Evolutionary conservation across 2,329 filamentous ascomycete genomes (phyloP).

Genomic region (Ophiostoma quercus): DNA sequence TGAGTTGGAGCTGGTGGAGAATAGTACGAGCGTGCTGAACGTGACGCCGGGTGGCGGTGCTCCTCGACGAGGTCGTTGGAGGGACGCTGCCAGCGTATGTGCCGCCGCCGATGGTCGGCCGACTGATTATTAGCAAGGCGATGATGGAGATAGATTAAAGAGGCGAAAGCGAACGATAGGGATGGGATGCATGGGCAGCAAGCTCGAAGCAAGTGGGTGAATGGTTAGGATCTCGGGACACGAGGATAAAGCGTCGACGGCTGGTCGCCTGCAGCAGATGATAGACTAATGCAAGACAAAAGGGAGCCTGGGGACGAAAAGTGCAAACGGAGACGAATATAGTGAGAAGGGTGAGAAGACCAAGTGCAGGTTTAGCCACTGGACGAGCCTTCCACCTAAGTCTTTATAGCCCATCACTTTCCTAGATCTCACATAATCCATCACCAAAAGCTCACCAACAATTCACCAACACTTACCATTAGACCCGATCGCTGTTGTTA

Average conservation of each 20-base stretch:
- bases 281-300: neutral
- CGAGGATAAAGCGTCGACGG: neutral
- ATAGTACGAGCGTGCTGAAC: neutral
- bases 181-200: neutral
- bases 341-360: neutral
- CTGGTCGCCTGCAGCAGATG: neutral
- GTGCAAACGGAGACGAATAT: neutral
- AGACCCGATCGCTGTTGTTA: neutral
- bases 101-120: constrained; percentile 18
- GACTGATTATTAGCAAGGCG: constrained; percentile 17
- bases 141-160: neutral
- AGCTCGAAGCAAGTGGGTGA: neutral
- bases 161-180: neutral
- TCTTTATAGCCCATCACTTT: too few relatives aligned
- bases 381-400: neutral
- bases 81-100: constrained; percentile 16
- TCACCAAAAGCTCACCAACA: too few relatives aligned
- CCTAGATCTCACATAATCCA: too few relatives aligned
- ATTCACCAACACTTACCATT: neutral
- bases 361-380: neutral
- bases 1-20: neutral
- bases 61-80: constrained; percentile 8
- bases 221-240: neutral
- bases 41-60: neutral
- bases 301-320: neutral